phyloP scores from a whole-genome alignment of 331 rosid genomes.

The Phaseolus coccineus region DNA sequence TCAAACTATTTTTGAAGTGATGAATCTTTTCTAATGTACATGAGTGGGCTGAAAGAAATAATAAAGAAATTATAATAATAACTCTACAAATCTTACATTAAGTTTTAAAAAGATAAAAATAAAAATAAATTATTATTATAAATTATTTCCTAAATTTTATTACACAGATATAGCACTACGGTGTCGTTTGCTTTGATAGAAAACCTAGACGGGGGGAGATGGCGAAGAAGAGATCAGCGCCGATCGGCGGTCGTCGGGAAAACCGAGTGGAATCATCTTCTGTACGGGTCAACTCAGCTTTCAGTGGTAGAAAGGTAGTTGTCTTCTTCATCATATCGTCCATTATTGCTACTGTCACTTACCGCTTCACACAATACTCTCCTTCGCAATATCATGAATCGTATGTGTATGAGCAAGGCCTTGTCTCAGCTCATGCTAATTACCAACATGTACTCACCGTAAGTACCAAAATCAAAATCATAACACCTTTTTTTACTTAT shows the following conservation, averaged over 20 bases:
- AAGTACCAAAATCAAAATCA: slow-evolving; percentile 40
- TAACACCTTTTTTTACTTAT: neutral
- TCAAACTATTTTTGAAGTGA: too few relatives aligned
- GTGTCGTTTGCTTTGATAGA: slow-evolving; percentile 12
- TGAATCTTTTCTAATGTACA: too few relatives aligned
- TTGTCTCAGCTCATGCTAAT: slow-evolving; percentile 54
- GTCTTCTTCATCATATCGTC: slow-evolving; percentile 63
- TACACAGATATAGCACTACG: neutral
- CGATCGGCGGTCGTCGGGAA: slow-evolving; percentile 48
- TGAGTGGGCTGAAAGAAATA: too few relatives aligned
- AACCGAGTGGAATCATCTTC: slow-evolving; percentile 52
- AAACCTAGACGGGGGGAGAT: slow-evolving; percentile 41
- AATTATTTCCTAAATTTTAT: too few relatives aligned
- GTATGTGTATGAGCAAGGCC: slow-evolving; percentile 54
- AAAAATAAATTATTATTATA: too few relatives aligned
- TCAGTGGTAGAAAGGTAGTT: slow-evolving; percentile 52
- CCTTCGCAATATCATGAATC: slow-evolving; percentile 38
- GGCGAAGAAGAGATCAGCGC: slow-evolving; percentile 68
- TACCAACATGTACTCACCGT: slow-evolving; percentile 72
- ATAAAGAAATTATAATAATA: too few relatives aligned
- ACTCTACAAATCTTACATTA: too few relatives aligned
- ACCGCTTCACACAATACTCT: slow-evolving; percentile 53
- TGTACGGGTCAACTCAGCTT: slow-evolving; percentile 35
- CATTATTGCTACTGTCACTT: slow-evolving; percentile 55
- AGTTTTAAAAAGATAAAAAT: too few relatives aligned